Conservation (phyloP, 1,284 basidiomycete genomes). For the Austroboletus niveus region DNA sequence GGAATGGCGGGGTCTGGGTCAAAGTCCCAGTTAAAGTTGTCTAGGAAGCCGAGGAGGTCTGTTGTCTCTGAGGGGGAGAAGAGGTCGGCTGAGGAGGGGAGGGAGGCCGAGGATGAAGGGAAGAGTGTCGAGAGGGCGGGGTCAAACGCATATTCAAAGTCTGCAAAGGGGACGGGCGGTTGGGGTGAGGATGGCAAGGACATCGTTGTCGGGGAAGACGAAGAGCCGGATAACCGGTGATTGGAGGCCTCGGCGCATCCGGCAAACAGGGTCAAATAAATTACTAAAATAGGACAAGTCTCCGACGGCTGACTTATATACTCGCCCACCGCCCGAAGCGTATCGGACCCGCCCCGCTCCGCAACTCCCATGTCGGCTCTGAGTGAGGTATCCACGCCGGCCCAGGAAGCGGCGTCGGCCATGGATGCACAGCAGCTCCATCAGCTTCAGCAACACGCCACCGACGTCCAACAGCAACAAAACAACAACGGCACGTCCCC, state of each 20-base stretch:
- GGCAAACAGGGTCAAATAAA: conserved; percentile 24
- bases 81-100: conserved; percentile 70
- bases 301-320: conserved; percentile 30
- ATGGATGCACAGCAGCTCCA: conserved; percentile 61
- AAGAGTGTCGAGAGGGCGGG: conserved; percentile 51
- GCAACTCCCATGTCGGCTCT: conserved; percentile 66
- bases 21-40: conserved; percentile 70
- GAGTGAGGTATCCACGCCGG: conserved; percentile 58
- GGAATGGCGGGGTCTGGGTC: conserved; percentile 32
- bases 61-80: conserved; percentile 71
- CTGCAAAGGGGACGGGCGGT: conserved; percentile 53
- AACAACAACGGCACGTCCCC: conserved; percentile 35
- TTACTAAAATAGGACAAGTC: conserved; percentile 14
- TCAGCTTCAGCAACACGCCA: conserved; percentile 45
- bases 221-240: conserved; percentile 14
- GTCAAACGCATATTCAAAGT: conserved; percentile 66
- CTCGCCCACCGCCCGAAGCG: conserved; percentile 33
- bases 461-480: conserved; percentile 36
- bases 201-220: conserved; percentile 22
- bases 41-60: conserved; percentile 72
- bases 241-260: not conserved
- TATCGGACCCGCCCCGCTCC: conserved; percentile 37
- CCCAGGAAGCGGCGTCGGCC: conserved; percentile 55
- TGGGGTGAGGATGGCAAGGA: conserved; percentile 35
- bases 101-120: conserved; percentile 50